Base-by-base conservation (phyloP, 139 green algal species). In the Choricystis sp. region DNA sequence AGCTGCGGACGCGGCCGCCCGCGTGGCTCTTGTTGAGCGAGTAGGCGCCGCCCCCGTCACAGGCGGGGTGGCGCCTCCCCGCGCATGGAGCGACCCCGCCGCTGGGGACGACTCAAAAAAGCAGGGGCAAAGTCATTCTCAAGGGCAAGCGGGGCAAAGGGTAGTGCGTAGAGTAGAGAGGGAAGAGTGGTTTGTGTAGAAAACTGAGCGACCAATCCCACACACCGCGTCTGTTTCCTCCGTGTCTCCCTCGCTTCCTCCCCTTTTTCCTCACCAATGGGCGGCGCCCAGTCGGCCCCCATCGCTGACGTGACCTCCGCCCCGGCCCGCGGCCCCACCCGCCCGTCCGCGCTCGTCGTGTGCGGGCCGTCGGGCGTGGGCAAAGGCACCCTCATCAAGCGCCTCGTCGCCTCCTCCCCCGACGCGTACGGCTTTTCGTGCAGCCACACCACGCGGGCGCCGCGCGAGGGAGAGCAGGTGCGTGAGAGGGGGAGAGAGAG, bases 301-400 rank as follows among this genome's bases (percentile, higher is more conserved):
- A 16, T 16, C 40, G 9, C 9, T 21, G 9, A 9, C 9, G 40
- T 21, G 9, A 16, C 9, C 40, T 9, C 9, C 16, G 9, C 40
- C 9, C 14, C 60, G 56, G 52, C 3, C 20, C 2, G 3, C 20
- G 19, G 2, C n/a, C 23, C 28, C 3, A 31, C 56, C 1, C 29
- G 49, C n/a, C 76, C 76, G 26, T 61, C 26, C 21, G 76, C 73
- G 0, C 27, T 94, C 25, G 88, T 95, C 0, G 73, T 95, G 14
- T 81, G 84, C 9, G 88, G 88, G 19, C 88, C 88, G 0, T 89
- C 78, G 20, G 88, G 88, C 1, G 88, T 95, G 3, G 88, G 88
- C 30, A 95, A 95, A 68, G 84, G 86, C 63, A 94, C 86, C 1
- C 75, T 94, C 16, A 87, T 94, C 27, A 69, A 79, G 25, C 68